Evolutionary conservation across 805 yeast genomes (phyloP), one percentile per base, ranked within the genome.

Genomic region (Candida golubevii): DNA sequence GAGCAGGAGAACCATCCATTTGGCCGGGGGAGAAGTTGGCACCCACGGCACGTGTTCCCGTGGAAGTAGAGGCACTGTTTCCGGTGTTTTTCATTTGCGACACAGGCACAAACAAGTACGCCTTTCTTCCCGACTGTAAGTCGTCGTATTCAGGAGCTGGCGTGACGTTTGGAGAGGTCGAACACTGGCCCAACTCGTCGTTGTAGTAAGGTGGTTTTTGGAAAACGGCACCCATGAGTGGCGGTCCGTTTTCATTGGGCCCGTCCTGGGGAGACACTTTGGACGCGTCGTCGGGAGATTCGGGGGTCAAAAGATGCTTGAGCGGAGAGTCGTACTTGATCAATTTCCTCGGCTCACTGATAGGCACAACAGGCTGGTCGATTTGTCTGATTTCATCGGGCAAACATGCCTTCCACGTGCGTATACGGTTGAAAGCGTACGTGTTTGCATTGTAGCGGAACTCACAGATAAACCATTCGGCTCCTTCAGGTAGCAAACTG

Each of bases 341-440:
- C 60, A 85, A 74, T 52, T 79, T 77, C 57, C 90, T 75, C 42
- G 86, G 79, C 46, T 79, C 81, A 43, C 59, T 65, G 40, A 91
- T 74, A 7, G 91, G 89, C 33, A 79, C 79, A 18, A 85, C 80
- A 30, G 86, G 85, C 45, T 69, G 72, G 58, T 90, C 97, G 57
- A 87, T 91, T 44, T 74, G 71, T 57, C 98, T 80, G 38, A 91
- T 85, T 64, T 91, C 98, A 65, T 93, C 98, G 0, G 99, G 99
- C 53, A 93, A 75, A 71, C 98, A 93, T 7, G 97, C 97, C 65
- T 88, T 91, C 99, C 99, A 93, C 2, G 99, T 91, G 60, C 98
- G 79, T 57, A 93, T 93, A 61, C 91, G 85, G 66, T 91, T 93
- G 74, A 93, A 93, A 27, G 83, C 83, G 63, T 88, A 87, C 57